Evolutionary conservation across 345 rosid species (phyloP), one percentile per base, ranked within the genome.

Genomic region (Sonneratia alba): DNA sequence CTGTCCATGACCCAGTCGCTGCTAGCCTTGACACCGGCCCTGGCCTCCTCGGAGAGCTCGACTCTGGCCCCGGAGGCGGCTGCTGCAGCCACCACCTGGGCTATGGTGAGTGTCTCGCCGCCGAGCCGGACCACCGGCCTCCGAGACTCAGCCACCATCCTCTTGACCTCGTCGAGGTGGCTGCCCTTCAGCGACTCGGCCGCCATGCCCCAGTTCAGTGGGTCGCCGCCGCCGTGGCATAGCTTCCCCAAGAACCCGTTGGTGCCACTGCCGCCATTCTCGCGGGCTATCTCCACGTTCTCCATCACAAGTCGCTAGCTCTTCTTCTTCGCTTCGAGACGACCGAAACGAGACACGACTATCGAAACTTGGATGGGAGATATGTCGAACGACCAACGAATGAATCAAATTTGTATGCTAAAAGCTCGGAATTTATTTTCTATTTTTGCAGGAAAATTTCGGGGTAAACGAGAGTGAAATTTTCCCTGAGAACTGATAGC

Each of bases 81-180:
- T 3, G 94, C 85, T 3, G 89, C 79, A 10, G 91, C 89, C 0
- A 92, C 94, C 37, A 93, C 97, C 76, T 93, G 94, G 3, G 89
- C 85, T n/a, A 93, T 82, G 36, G 96, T 93, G 80, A 91, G 63
- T 43, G 82, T 89, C 82, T 91, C 86, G 0, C 97, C 98, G 0
- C 97, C 97, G 13, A 93, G 80, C 77, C 65, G 74, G 72, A 93
- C 93, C 70, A 74, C 66, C 1, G 85, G 85, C 76, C 81, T 83
- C 80, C 90, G 76, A 57, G 73, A 89, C 75, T 93, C 92, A 10
- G 72, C 81, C 70, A 93, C 92, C 97, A 91, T 91, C 18, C 82
- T 74, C 72, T 79, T 87, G 77, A 93, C 98, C 74, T 93, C 93
- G 21, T 91, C 96, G 66, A 93, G 81, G 72, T 93, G 96, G 66